Conservation (phyloP, 164 flowering plant species). For the Protea cynaroides region DNA sequence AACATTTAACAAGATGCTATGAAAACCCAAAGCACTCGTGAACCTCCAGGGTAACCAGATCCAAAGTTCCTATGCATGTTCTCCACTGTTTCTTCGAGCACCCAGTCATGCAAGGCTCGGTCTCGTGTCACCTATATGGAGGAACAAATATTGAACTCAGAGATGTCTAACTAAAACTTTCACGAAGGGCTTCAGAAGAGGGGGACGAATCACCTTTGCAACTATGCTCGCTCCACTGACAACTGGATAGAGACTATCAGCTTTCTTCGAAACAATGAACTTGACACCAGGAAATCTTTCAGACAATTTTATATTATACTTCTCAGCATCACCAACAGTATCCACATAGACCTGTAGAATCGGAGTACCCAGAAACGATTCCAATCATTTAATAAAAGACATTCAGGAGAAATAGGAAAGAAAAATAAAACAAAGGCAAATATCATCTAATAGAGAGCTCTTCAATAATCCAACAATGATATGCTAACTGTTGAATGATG, state of each 20-base stretch:
- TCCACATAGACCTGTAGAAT: slow-evolving; percentile 78
- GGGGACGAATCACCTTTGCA: slow-evolving; percentile 61
- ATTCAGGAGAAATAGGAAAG: background rate
- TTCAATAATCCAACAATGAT: background rate
- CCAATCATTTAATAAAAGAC: background rate
- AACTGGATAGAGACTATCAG: slow-evolving; percentile 94
- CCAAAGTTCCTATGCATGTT: slow-evolving; percentile 74
- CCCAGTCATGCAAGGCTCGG: slow-evolving; percentile 67
- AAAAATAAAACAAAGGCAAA: background rate
- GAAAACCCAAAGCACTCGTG: background rate
- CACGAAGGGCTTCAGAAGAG: slow-evolving; percentile 5
- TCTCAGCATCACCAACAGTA: slow-evolving; percentile 92
- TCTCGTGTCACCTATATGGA: slow-evolving; percentile 78
- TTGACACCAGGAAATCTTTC: slow-evolving; percentile 71
- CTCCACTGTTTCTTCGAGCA: slow-evolving; percentile 75
- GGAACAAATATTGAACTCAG: background rate
- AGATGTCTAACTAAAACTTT: background rate
- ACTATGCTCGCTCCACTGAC: slow-evolving; percentile 97
- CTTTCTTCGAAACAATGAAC: slow-evolving; percentile 93
- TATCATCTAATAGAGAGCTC: background rate
- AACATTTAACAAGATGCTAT: background rate
- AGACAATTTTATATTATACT: slow-evolving; percentile 60
- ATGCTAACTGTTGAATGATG: background rate
- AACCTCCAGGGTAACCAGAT: slow-evolving; percentile 98
- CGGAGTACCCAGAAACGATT: slow-evolving; percentile 2